These are phyloP conservation scores for Arachnopeziza araneosa DNA, from an alignment of 2,329 filamentous ascomycete species.

Conservation along the genomic window DNA sequence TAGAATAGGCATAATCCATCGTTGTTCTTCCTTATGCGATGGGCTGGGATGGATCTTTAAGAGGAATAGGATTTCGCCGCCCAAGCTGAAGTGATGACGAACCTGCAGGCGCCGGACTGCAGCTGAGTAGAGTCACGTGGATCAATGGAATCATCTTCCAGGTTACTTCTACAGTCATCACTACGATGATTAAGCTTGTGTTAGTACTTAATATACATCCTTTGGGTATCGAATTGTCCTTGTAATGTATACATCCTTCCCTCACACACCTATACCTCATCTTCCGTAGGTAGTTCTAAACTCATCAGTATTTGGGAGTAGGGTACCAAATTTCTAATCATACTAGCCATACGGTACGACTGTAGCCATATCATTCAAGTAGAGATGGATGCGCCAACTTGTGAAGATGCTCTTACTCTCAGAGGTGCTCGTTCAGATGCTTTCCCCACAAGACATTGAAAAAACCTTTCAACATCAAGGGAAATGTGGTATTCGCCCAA, in stretches of 20 bases:
- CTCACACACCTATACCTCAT: no score
- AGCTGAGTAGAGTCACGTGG: neutral
- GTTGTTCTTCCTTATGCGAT: constrained; percentile 12
- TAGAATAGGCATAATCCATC: constrained; percentile 14
- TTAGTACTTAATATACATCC: no score
- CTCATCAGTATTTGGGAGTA: no score
- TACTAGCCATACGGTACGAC: no score
- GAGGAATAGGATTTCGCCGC: neutral
- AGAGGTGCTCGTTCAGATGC: neutral
- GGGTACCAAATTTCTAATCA: no score
- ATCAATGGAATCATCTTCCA: neutral
- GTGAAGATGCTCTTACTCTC: no score
- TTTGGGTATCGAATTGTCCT: no score
- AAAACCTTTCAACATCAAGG: neutral
- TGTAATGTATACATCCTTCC: no score
- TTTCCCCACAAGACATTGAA: neutral
- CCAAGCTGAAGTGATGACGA: neutral
- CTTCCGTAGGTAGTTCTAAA: no score
- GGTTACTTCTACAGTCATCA: neutral
- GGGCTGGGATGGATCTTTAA: constrained; percentile 3
- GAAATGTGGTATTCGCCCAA: neutral
- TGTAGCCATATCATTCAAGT: no score
- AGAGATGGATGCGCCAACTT: no score
- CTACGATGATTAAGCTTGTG: neutral
- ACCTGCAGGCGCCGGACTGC: neutral